Base-by-base conservation (phyloP, 768 basidiomycete species). In the Tricholoma sp. region DNA sequence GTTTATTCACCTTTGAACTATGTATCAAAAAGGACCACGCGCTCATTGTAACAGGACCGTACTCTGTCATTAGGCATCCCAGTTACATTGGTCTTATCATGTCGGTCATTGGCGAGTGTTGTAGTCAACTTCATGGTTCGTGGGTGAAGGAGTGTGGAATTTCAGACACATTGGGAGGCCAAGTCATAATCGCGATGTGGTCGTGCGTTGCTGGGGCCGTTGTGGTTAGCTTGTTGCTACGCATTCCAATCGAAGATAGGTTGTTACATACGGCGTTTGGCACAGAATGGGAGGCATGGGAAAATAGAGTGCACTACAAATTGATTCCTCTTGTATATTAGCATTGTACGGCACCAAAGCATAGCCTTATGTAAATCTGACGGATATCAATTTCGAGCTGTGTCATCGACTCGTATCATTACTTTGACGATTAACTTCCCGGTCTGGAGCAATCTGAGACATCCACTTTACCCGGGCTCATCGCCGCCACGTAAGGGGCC, bases 1-100 rank as follows among this genome's bases (percentile, higher is more conserved):
- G 59, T 5, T 61, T 70, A 11, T 77, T 76, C 64, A 76, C 72
- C 1, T 76, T 76, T 54, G 71, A 75, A 46, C 66, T 76, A 5
- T 67, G 67, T 53, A 66, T 76, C 16, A 67, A 59, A 50, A 61
- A 68, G 29, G 60, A 68, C n/a, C 76, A 78, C 56, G 54, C 32
- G 37, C 71, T 78, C 50, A 50, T 76, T 27, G 67, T 67, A 0
- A 34, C 60, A 2, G 74, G 76, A 1, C 76, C 74, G 0, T 77
- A 77, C 53, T 57, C 72, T 4, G 52, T 67, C 46, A 66, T 76
- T 14, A 68, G 75, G 37, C 75, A 77, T 57, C 76, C 76, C 3
- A 74, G 74, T 60, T 77, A 77, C 57, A 66, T 65, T 14, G 72
- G 67, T 9, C 59, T 74, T 14, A 71, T 72, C 19, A 43, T 72